phyloP scores from a whole-genome alignment of 1,139 yeast species.

The Pichia cactophila region DNA sequence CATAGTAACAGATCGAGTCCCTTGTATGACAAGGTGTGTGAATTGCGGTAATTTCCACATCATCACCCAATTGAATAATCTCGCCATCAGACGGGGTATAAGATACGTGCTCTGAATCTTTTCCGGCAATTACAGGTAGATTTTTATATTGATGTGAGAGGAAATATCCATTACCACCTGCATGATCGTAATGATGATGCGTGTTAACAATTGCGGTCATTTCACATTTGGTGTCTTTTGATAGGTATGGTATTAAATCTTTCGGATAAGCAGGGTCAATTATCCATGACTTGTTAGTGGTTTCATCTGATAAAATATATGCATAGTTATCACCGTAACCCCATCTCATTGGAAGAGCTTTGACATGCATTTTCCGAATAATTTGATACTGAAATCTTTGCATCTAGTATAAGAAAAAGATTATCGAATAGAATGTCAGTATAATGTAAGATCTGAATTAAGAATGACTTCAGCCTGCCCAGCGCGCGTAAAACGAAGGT shows the following conservation, averaged over 20 bases:
- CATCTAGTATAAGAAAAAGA: not conserved
- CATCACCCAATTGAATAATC: conserved; percentile 53
- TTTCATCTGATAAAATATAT: conserved; percentile 65
- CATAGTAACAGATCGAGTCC: conserved; percentile 86
- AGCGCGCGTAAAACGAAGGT: not conserved
- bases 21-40: conserved; percentile 98
- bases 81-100: conserved; percentile 62
- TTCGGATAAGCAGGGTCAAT: conserved; percentile 76
- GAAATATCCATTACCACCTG: conserved; percentile 71
- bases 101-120: conserved; percentile 63
- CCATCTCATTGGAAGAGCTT: conserved; percentile 90
- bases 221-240: conserved; percentile 30
- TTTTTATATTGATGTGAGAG: conserved; percentile 34
- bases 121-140: conserved; percentile 79
- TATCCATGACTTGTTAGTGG: conserved; percentile 64
- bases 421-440: not conserved
- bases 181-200: conserved; percentile 92
- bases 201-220: conserved; percentile 82
- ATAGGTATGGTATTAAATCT: conserved; percentile 33
- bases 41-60: conserved; percentile 64
- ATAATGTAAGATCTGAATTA: not conserved
- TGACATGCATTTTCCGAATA: conserved; percentile 55
- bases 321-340: conserved; percentile 87
- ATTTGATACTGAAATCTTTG: not conserved
- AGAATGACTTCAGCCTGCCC: not conserved